Base-by-base conservation (phyloP, 768 basidiomycete species). In the Termitomyces titanicus region DNA sequence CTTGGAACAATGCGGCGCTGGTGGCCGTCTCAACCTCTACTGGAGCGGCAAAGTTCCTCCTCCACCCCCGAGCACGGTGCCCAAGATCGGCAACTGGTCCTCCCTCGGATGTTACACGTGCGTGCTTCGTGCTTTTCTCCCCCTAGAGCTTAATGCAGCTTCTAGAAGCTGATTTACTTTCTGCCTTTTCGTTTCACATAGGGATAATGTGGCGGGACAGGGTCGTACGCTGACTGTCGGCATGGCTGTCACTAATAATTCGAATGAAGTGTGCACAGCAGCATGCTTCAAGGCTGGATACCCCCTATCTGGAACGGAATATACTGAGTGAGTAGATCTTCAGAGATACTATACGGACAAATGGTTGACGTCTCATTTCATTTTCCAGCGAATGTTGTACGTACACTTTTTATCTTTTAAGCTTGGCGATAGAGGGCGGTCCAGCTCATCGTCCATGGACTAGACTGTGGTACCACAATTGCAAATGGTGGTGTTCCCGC, bases 91-190 rank as follows among this genome's bases (percentile, higher is more conserved):
- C 4, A 72, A 78, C 27, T 91, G 89, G 88, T 65, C 71, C 6
- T 85, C 82, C 0, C 76, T 90, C 29, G 89, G 89, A n/a, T 92
- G 89, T 66, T 89, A 80, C 71, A 85, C 72, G 88, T 86, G 62
- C 56, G 75, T 63, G 29, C 54, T 51, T 55, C 22, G 24, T 39
- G 39, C 48, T 56, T 45, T 24, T 56, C 44, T 57, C 35, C 54
- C 46, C 35, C 33, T 47, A 49, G 44, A 56, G 34, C 38, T 49
- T 64, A 53, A 42, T 65, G 64, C 12, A 52, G 17, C 67, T 70
- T n/a, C 53, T 64, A 54, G 10, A 70, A 63, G n/a, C 77, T 64
- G 79, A 82, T 71, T 73, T 53, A 70, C 68, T 10, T 20, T 58
- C 69, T 51, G 15, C n/a, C 75, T 76, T 37, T 71, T 29, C 46